These are phyloP conservation scores for Smittium mucronatum DNA, from an alignment of 371 early-diverging fungal genomes.

Conservation along the genomic window DNA sequence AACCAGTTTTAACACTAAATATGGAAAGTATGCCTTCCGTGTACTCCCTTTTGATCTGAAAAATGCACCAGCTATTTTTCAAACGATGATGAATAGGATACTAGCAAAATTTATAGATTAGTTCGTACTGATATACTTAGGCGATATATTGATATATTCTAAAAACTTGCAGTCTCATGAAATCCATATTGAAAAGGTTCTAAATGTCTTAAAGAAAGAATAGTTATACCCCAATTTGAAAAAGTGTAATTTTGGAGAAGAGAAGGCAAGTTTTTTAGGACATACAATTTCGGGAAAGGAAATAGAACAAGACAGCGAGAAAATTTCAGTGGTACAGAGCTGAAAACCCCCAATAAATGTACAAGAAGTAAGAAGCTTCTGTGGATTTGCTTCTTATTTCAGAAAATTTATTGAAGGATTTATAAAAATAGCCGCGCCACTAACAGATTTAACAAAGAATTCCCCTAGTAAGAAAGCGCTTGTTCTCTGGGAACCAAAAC, in stretches of 20 bases:
- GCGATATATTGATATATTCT: background rate
- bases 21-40: constrained; percentile 32
- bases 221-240: background rate
- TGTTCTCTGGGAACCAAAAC: background rate
- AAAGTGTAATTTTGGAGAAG: background rate
- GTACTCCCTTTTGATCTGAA: constrained; percentile 40
- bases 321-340: background rate
- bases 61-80: constrained; percentile 36
- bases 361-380: background rate
- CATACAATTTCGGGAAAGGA: background rate
- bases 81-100: constrained; percentile 26
- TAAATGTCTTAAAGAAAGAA: background rate
- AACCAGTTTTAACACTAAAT: constrained; percentile 37
- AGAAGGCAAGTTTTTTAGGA: background rate
- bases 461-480: background rate
- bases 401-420: constrained; percentile 7
- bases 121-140: constrained; percentile 8
- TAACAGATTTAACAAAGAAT: background rate
- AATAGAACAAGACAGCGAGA: background rate
- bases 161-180: background rate
- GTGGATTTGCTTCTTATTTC: background rate
- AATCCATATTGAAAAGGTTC: background rate
- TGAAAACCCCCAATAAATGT: background rate
- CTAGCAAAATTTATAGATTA: constrained; percentile 16
- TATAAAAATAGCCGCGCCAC: background rate